These are phyloP conservation scores for Angomonas deanei DNA, from an alignment of 208 protist species.

Conservation along the genomic window DNA sequence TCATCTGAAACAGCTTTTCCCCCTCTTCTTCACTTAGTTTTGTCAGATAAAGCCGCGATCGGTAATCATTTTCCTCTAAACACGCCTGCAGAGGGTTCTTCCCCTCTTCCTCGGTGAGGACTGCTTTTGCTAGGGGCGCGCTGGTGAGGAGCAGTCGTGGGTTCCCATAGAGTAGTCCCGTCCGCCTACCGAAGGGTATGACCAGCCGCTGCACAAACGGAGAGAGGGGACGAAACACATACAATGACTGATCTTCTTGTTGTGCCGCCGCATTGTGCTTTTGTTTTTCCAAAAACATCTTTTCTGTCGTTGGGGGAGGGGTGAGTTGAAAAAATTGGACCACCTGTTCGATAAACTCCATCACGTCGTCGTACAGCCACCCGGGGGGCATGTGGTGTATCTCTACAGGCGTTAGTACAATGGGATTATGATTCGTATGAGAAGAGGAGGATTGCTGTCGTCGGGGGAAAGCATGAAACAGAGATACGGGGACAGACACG, in stretches of 20 bases:
- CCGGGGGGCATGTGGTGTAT: constrained; percentile 73
- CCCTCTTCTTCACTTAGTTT: background rate
- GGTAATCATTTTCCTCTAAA: background rate
- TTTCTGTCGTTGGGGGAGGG: constrained; percentile 9
- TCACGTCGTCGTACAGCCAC: constrained; percentile 82
- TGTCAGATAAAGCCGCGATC: background rate
- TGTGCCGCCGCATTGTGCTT: background rate
- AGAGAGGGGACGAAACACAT: too few species aligned
- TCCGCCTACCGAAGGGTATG: constrained; percentile 81
- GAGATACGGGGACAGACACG: background rate
- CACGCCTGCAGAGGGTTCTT: background rate
- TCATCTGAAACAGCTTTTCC: too few species aligned
- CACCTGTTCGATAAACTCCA: constrained; percentile 75
- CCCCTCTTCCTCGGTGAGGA: background rate
- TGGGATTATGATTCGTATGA: too few species aligned
- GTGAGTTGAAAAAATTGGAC: constrained; percentile 60
- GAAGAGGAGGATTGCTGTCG: too few species aligned
- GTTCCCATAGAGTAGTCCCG: constrained; percentile 67
- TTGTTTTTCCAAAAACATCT: background rate
- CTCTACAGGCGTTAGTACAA: constrained; percentile 14
- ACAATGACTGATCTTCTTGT: constrained; percentile 20
- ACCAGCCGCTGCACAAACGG: constrained; percentile 58
- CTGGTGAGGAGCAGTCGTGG: constrained; percentile 52
- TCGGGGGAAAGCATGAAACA: too few species aligned
- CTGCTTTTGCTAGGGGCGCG: background rate